Evolutionary conservation across 352 stramenopile species (phyloP).

Genomic region (Phytopythium oedochilum): DNA sequence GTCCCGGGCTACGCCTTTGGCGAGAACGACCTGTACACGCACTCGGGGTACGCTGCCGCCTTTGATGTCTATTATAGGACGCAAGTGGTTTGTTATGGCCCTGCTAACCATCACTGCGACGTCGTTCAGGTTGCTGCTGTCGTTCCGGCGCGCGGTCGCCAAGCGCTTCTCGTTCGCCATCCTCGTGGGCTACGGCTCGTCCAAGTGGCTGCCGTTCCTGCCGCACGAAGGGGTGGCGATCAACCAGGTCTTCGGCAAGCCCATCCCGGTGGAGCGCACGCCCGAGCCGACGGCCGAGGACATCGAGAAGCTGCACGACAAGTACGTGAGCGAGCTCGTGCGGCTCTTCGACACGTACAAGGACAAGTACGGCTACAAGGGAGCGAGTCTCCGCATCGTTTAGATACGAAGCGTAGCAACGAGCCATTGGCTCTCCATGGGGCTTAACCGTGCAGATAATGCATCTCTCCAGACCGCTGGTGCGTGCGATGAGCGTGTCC

Average conservation of each 20-base stretch:
- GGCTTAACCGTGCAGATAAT: constrained; percentile 1
- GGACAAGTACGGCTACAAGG: constrained; percentile 54
- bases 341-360: constrained; percentile 87
- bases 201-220: constrained; percentile 47
- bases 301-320: constrained; percentile 58
- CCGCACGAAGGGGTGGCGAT: constrained; percentile 53
- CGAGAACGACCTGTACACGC: constrained; percentile 81
- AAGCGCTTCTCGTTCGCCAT: constrained; percentile 66
- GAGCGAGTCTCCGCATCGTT: constrained; percentile 48
- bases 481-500: background rate
- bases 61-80: background rate
- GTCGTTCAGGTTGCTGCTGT: constrained; percentile 39
- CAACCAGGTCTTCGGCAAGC: constrained; percentile 73
- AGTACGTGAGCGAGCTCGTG: constrained; percentile 65
- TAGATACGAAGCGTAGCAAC: constrained; percentile 19
- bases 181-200: constrained; percentile 52
- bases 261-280: constrained; percentile 59
- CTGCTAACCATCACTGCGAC: background rate
- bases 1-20: constrained; percentile 79
- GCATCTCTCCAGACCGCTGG: background rate
- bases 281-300: constrained; percentile 53
- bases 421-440: background rate
- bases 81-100: too few relatives aligned
- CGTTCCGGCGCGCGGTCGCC: constrained; percentile 64
- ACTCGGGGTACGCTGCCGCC: constrained; percentile 46